Base-by-base conservation (phyloP, 805 yeast genomes). In the Pichia manshurica region DNA sequence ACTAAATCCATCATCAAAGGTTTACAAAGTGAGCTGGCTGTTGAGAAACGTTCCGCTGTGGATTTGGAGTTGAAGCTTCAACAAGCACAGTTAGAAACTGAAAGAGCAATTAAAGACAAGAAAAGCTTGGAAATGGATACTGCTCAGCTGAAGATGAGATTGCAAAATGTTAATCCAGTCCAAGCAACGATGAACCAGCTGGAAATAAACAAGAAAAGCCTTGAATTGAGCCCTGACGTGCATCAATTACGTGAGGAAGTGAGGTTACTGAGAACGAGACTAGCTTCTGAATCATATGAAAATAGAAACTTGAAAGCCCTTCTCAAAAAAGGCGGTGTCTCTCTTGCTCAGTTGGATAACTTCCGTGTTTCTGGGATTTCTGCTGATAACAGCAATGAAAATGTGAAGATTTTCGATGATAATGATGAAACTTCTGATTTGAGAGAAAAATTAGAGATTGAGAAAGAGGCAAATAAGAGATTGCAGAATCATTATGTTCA, bases 251-350 rank as follows among this genome's bases (percentile, higher is more conserved):
- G 70, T 21, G 79, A 83, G 39, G 87, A 83, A 50, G 57, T 82
- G 44, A 72, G 74, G 29, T 66, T 83, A 55, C 63, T 85, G 13
- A 84, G 82, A 53, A 75, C 82, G 2, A 72, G 86, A 55, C 60
- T 81, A n/a, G 82, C 84, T 2, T 72, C 82, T n/a, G 82, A 80
- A 43, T 71, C 81, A 6, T 77, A 77, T 52, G 84, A 79, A 46
- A 77, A 73, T 50, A 79, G 76, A 56, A 76, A 66, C 44, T 58
- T 71, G 51, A 70, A 65, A 39, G 72, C 74, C 12, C 72, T 71
- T 39, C 45, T 78, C 4, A 66, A 67, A 29, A 46, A 39, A 32
- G 21, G 39, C 46, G 46, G 42, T 19, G 50, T 32, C 23, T 10
- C 31, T 1, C 12, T 3, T 20, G 28, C 21, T 31, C 23, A 19